Conservation (phyloP, 805 yeast genomes). For the Ogataea degrootiae region DNA sequence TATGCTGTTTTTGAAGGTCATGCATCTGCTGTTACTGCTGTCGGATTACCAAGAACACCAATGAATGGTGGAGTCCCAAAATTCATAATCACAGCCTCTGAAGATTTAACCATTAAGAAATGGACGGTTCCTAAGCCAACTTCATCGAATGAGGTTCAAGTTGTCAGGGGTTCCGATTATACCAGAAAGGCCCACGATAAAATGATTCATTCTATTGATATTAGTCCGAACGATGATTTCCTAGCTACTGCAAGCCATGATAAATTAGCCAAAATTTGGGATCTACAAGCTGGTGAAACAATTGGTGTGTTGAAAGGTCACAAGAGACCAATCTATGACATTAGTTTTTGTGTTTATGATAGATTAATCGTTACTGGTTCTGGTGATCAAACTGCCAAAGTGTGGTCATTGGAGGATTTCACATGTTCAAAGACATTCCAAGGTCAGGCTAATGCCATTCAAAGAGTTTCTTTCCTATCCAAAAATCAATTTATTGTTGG, state of each 20-base stretch:
- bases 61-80: conserved; percentile 42
- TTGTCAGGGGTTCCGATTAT: conserved; percentile 64
- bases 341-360: conserved; percentile 75
- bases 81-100: conserved; percentile 76
- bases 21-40: conserved; percentile 79
- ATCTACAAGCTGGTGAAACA: conserved; percentile 77
- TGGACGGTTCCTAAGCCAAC: conserved; percentile 66
- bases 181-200: conserved; percentile 97
- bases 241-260: conserved; percentile 96
- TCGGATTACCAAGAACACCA: conserved; percentile 61
- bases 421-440: conserved; percentile 79
- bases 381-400: conserved; percentile 85
- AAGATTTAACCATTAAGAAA: conserved; percentile 78
- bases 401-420: conserved; percentile 83
- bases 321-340: conserved; percentile 92
- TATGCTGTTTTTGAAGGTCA: conserved; percentile 79
- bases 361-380: conserved; percentile 76
- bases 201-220: conserved; percentile 84
- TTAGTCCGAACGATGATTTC: conserved; percentile 83
- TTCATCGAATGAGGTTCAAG: conserved; percentile 10
- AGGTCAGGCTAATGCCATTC: conserved; percentile 91
- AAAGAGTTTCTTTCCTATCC: conserved; percentile 68
- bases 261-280: conserved; percentile 88
- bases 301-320: conserved; percentile 85
- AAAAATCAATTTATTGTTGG: conserved; percentile 64